A percentile compares a stretch with the other conserved stretches of the same genome.
Conservation (phyloP, 257 asterid genomes). For the Pogostemon cablin region DNA sequence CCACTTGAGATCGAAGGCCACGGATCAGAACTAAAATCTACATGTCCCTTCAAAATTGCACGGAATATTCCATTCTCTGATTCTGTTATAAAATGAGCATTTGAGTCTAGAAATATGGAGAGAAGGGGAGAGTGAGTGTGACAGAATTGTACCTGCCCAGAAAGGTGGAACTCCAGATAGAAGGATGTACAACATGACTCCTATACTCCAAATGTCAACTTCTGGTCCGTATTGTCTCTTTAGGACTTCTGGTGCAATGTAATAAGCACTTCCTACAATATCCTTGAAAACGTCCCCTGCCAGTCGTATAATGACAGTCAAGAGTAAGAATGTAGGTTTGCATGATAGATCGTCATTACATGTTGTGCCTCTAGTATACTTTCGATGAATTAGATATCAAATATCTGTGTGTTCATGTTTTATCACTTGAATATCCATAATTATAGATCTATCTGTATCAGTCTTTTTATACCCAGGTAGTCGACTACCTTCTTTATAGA, state of each 20-base stretch:
- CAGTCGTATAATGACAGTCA: not conserved
- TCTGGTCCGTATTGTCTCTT: constrained; percentile 64
- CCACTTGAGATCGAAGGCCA: constrained; percentile 68
- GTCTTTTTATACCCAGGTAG: no score
- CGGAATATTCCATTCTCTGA: constrained; percentile 69
- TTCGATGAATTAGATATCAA: no score
- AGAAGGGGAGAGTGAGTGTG: not conserved
- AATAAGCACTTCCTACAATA: constrained; percentile 70
- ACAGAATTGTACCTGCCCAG: constrained; percentile 53
- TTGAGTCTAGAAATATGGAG: not conserved
- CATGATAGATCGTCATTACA: not conserved
- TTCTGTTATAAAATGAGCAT: constrained; percentile 36
- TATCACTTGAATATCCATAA: not conserved
- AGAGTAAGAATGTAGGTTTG: not conserved
- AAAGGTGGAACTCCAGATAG: constrained; percentile 76
- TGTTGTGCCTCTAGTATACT: not conserved
- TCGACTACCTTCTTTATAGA: constrained; percentile 54
- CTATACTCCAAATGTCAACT: constrained; percentile 70
- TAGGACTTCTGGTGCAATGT: constrained; percentile 69
- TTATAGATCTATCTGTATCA: no score
- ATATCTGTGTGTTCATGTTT: not conserved
- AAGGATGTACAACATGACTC: constrained; percentile 67
- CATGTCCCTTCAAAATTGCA: constrained; percentile 52
- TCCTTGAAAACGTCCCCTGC: constrained; percentile 66
- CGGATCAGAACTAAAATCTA: constrained; percentile 59